Base-by-base conservation (phyloP, 306 rosid species). In the Biancaea sappan region DNA sequence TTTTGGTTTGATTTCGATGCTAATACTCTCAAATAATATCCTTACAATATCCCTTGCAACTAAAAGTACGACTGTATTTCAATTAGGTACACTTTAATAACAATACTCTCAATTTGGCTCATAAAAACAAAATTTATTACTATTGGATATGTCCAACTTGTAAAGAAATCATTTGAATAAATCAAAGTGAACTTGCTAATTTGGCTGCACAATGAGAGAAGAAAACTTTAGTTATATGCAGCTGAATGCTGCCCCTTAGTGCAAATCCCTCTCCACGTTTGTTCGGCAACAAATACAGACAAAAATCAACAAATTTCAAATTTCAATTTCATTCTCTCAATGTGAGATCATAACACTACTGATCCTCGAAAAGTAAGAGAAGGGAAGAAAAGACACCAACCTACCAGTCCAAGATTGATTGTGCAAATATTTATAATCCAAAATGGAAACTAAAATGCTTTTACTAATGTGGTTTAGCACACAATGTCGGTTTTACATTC, bases 391-490 rank as follows among this genome's bases (percentile, higher is more conserved):
- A 47, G 58, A 32, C 18, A 47, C 25, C 57, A 12, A 81, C 25
- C 16, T 9, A 5, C 9, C 11, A 16, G 53, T 37, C 19, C 71
- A 73, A 52, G 76, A 73, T 57, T 47, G 74, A 74, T 37, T 28
- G 29, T 51, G 61, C 47, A 78, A 66, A 53, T 46, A 69, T 3
- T 73, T 29, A 56, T 10, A 74, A 53, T 61, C 51, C n/a, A 67
- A 79, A 78, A 38, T 56, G 43, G 61, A 24, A 15, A 58, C 51
- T 31, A 62, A 43, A 57, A 53, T 46, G 77, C 41, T 67, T 25
- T 69, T 28, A 37, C 68, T 52, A 13, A 73, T 77, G 68, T 62
- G 78, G 66, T 62, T 68, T 62, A 59, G 66, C 78, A 80, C 82
- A 59, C 64, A 71, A 40, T 50, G 51, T 47, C 68, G 67, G 22